Base-by-base conservation (phyloP, 2,329 filamentous ascomycete species). In the Botrytis aclada region DNA sequence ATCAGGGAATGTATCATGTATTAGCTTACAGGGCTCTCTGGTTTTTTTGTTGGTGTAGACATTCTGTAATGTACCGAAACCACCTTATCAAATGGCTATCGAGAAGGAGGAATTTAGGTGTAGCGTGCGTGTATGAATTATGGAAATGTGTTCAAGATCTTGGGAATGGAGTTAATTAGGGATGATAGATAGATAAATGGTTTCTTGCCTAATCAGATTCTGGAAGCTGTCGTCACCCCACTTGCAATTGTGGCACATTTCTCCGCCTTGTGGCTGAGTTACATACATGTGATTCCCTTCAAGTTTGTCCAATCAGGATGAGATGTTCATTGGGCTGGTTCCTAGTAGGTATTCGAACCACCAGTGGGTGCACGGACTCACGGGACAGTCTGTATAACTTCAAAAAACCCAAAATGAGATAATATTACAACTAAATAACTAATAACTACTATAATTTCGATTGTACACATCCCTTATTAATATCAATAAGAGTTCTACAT, bases 1-100 rank as follows among this genome's bases (percentile, higher is more conserved):
- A 51, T 64, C 37, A 73, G 65, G 39, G 45, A 32, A 47, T 34
- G 58, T 58, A 62, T 64, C 39, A 32, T 41, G 58, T 32, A 62
- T 64, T n/a, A 54, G 61, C 72, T 65, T 58, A 73, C 72, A 47
- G 47, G 66, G 45, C 72, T 71, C 43, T 73, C 67, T 20, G 67
- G 22, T 34, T 39, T 14, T 63, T 73, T 76, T 34, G 71, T 64
- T 54, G 74, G 75, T 29, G 74, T 58, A 69, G 75, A 75, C 74
- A 76, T 75, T 8, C 56, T 56, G 47, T 29, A 29, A 16, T 29
- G 18, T 18, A 41, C 18, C 39, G n/a, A 9, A 37, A 37, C 25
- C 39, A 10, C 47, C 47, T 56, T 67, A 6, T 41, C 5, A 32
- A 56, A 39, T 7, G 16, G 18, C 5, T 39, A 14, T 54, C 2